A percentile compares a stretch with the other conserved stretches of the same genome.
Evolutionary conservation across 495 filamentous ascomycete species (phyloP).

Genomic region (Lophium mytilinum): DNA sequence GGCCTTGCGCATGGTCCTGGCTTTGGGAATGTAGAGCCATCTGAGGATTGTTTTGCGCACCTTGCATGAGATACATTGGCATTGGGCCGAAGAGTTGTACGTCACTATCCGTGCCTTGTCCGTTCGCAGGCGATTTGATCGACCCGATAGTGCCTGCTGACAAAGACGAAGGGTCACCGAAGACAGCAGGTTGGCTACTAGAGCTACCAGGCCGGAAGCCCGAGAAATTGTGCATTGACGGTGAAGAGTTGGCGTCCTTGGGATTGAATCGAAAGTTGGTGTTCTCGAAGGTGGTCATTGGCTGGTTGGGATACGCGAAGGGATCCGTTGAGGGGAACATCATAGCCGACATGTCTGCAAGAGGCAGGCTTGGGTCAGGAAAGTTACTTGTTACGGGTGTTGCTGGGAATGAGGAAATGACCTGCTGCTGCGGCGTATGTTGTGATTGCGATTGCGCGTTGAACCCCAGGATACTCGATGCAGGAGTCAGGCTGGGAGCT

Average conservation of each 20-base stretch:
- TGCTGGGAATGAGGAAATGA: constrained; percentile 3
- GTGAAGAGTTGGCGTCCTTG: background rate
- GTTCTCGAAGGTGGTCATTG: constrained; percentile 58
- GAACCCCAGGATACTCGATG: constrained; percentile 8
- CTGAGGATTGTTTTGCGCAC: constrained; percentile 12
- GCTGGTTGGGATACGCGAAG: constrained; percentile 82
- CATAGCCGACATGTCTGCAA: constrained; percentile 73
- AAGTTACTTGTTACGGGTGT: constrained; percentile 12
- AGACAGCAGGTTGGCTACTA: no score
- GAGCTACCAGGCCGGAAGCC: no score
- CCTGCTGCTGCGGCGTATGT: constrained; percentile 1
- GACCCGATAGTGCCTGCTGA: constrained; percentile 1
- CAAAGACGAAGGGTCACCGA: no score
- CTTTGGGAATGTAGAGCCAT: background rate
- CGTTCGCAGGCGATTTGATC: no score
- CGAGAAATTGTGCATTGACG: no score
- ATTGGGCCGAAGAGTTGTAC: constrained; percentile 48
- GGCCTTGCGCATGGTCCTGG: background rate
- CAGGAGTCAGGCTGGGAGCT: constrained; percentile 15
- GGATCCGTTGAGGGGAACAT: constrained; percentile 92
- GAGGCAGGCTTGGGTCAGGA: constrained; percentile 34
- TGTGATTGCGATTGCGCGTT: background rate
- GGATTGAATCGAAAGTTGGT: constrained; percentile 26
- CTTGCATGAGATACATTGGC: constrained; percentile 46
- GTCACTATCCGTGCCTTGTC: constrained; percentile 34